Base-by-base conservation (phyloP, 2,329 filamentous ascomycete species). In the Arthrinium phaeospermum region DNA sequence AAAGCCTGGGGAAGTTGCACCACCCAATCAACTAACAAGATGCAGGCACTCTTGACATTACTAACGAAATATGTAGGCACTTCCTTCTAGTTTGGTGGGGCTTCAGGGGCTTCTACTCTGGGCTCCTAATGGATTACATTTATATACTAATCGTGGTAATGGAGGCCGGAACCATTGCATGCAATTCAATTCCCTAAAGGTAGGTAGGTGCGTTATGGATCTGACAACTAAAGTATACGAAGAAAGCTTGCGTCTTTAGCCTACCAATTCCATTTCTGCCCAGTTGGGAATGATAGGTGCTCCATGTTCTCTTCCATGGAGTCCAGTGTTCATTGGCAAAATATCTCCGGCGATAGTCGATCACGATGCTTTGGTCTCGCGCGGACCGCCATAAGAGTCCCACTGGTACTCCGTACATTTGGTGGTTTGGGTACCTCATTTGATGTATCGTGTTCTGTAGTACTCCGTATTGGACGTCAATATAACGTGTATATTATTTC, bases 11-110 rank as follows among this genome's bases (percentile, higher is more conserved):
- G 57, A 34, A 41, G 34, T n/a, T 41, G 34, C 57, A 64, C 41
- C 34, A 12, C 22, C 57, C 57, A 64, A 64, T 64, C 57, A 64
- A 64, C 57, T 64, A 64, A 64, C 34, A 64, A 41, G 57, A 64
- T 13, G 34, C 57, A 64, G 57, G 57, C 57, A 64, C 57, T 51
- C 49, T 27, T 51, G 49, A 24, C 3, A 51, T 51, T 51, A 51
- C 49, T 51, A 27, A 51, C 12, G 13, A 47, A 10, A n/a, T n/a
- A n/a, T n/a, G 30, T 61, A 12, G 53, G 30, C 27, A 10, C 53
- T 57, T 57, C 51, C 30, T 37, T 37, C 16, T 61, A 61, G n/a
- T 37, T n/a, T 37, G 57, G 57, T 41, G 57, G 57, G 57, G 57
- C 57, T 64, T 22, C 22, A 64, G 57, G 57, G 34, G 57, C 30